Percentiles rank a stretch among this genome's conserved stretches.
phyloP scores from a whole-genome alignment of 2,329 filamentous ascomycete genomes.

The Neonectria hederae region DNA sequence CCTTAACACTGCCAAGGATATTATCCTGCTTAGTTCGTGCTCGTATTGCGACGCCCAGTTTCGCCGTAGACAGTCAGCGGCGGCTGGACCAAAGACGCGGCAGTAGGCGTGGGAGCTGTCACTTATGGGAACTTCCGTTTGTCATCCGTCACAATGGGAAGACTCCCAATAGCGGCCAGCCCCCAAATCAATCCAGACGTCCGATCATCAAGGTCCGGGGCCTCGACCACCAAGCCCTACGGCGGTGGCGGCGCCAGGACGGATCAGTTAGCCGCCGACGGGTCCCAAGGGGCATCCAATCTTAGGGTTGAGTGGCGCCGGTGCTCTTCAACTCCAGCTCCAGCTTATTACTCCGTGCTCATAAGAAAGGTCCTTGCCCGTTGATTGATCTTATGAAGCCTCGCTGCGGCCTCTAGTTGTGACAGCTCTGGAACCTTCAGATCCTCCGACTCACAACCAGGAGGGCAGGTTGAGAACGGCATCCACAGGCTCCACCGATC shows the following conservation, averaged over 20 bases:
- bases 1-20: no score
- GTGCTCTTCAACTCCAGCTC: neutral
- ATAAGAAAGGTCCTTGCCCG: neutral
- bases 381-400: neutral
- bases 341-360: neutral
- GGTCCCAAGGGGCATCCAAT: neutral
- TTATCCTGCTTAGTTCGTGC: neutral
- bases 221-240: constrained; percentile 5
- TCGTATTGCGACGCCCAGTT: neutral
- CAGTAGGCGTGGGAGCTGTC: neutral
- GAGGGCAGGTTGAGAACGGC: constrained; percentile 21
- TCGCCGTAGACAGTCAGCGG: neutral
- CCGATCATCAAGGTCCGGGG: neutral
- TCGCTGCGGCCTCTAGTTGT: neutral
- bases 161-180: constrained; percentile 1
- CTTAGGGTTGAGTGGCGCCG: neutral
- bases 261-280: neutral
- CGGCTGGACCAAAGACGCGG: neutral
- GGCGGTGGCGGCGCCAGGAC: constrained; percentile 11
- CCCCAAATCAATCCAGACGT: neutral
- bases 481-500: constrained; percentile 23
- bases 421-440: neutral
- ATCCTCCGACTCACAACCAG: neutral
- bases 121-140: neutral
- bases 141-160: neutral